These are phyloP conservation scores for Curvularia lunata DNA, from an alignment of 2,329 filamentous ascomycete genomes.

Conservation along the genomic window DNA sequence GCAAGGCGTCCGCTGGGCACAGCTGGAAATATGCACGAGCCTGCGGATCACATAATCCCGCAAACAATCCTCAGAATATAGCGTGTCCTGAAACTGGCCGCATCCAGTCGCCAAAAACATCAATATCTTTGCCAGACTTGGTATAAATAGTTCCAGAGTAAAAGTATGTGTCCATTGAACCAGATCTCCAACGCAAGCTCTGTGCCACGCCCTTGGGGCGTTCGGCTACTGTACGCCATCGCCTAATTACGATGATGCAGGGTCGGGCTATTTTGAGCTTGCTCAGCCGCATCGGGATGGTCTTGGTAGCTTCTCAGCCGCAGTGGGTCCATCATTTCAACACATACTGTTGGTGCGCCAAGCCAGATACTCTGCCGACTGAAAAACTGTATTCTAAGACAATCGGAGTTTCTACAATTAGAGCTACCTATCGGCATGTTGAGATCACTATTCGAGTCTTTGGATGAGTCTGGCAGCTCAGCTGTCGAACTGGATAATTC, in stretches of 20 bases:
- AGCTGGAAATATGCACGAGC: constrained; percentile 10
- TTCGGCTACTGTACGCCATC: not conserved
- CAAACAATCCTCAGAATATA: not conserved
- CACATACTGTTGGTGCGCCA: not conserved
- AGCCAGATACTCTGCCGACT: no score
- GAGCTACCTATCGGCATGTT: no score
- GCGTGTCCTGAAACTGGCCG: not conserved
- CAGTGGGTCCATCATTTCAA: not conserved
- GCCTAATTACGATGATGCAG: not conserved
- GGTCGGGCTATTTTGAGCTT: not conserved
- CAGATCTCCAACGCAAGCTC: not conserved
- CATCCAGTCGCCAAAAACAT: no score
- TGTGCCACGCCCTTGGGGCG: no score
- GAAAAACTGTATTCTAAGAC: no score
- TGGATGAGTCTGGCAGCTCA: no score
- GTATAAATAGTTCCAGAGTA: not conserved
- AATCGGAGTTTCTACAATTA: no score
- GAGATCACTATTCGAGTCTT: no score
- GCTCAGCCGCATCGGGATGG: not conserved
- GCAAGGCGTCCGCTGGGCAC: constrained; percentile 9
- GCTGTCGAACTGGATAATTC: no score
- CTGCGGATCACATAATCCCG: not conserved
- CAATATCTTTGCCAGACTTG: no score
- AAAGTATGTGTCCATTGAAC: not conserved
- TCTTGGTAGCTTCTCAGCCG: not conserved